Evolutionary conservation across 2,329 filamentous ascomycete genomes (phyloP), one percentile per base, ranked within the genome.

Genomic region (Myriosclerotinia scirpicola): DNA sequence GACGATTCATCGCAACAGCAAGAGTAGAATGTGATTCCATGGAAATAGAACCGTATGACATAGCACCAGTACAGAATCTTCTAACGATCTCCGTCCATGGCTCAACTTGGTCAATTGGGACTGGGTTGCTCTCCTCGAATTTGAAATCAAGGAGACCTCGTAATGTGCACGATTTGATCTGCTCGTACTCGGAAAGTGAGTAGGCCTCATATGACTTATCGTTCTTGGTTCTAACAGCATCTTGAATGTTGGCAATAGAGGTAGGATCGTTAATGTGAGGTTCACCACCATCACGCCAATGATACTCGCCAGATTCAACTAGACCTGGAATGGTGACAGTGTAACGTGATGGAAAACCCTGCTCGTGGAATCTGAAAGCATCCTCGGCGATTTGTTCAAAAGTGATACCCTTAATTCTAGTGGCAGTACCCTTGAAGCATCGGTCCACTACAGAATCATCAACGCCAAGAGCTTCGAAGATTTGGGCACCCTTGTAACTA

Each of bases 171-270:
- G 92, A 87, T 83, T 97, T 97, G 82, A 97, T 97, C 76, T 95
- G 91, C 82, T 97, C 93, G 76, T 97, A 96, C 78, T 95, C 93
- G 2, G 92, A 90, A 69, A 90, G 87, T 0, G 94, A 96, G 80
- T 98, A 98, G 0, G 94, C 93, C 80, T 97, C 93, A 79, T 97
- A 98, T 0, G 94, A 97, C 81, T 97, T 97, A 83, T 97, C 93
- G 76, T 98, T 97, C 87, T 97, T 97, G 70, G 90, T 94, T 67
- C 94, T 90, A 20, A 97, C 94, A 15, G 94, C 94, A 78, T 98
- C 94, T 79, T 97, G 94, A 69, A 98, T 92, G 79, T 97, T 97
- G 76, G 94, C 94, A 80, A 98, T 97, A 70, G 92, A 93, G 59
- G 90, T 89, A 8, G 94, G 94, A 74, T 97, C 93, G 80, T 98